Evolutionary conservation across 768 basidiomycete species (phyloP), one percentile per base, ranked within the genome.

Genomic region (Mycena vulgaris): DNA sequence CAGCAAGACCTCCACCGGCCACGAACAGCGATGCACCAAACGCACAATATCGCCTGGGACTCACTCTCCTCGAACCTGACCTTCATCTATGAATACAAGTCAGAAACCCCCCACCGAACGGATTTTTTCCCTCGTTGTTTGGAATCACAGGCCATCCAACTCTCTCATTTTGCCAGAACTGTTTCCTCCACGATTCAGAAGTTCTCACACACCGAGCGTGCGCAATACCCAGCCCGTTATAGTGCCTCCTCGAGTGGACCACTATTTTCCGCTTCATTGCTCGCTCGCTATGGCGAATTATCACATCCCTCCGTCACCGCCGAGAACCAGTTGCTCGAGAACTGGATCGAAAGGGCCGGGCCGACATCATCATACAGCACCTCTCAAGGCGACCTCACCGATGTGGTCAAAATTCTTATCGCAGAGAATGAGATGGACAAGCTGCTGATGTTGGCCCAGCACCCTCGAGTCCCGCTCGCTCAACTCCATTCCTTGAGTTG

Each of bases 11-110:
- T n/a, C n/a, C n/a, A 19, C 27, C 23, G 2, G 2, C 51, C 28
- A 31, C 28, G 2, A 14, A n/a, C n/a, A n/a, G 37, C 69, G 33
- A 84, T 84, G 84, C 83, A 84, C 62, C 83, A 83, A 77, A 77
- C 80, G 31, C 83, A 84, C 61, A 83, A 80, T 49, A 81, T 84
- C 27, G 81, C 83, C 1, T 83, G 84, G 83, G 73, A 79, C 37
- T 63, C 76, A 2, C 67, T 84, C n/a, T 73, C 81, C 10, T 72
- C 78, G 17, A 78, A 83, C 69, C 76, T 83, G 72, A 75, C 71
- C 51, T 82, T 81, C 70, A 72, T 80, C 2, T 65, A 56, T 28
- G 77, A 84, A 23, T 78, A 85, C 68, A 74, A 66, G 11, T 56
- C 70, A 0, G 51, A 69, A 31, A 82, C 80, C 2, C 82, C 82